Evolutionary conservation across 257 asterid genomes (phyloP).

Genomic region (Plantago elongata): DNA sequence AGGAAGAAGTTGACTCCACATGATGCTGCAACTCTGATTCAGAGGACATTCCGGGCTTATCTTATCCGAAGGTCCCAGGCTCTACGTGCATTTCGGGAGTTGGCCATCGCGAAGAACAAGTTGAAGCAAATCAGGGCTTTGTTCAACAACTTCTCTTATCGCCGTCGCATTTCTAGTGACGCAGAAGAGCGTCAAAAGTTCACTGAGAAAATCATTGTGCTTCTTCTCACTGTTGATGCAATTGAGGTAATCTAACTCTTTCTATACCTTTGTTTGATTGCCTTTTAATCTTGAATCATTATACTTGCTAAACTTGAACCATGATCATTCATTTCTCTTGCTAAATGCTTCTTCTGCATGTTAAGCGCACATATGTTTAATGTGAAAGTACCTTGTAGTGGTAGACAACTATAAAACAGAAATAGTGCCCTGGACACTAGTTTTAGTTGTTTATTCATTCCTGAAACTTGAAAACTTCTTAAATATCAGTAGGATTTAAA

Average conservation of each 20-base stretch:
- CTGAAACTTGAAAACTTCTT: too few species aligned
- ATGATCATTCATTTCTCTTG: background rate
- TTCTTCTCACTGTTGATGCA: conserved; percentile 92
- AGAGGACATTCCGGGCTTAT: conserved; percentile 68
- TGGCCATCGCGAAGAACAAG: conserved; percentile 86
- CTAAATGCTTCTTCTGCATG: background rate
- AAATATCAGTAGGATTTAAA: too few species aligned
- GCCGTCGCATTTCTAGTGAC: conserved; percentile 57
- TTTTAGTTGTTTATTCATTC: too few species aligned
- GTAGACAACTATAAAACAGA: too few species aligned
- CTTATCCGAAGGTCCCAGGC: conserved; percentile 77
- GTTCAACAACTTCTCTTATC: conserved; percentile 89
- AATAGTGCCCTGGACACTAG: too few species aligned
- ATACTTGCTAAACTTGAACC: background rate
- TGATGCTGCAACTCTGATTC: conserved; percentile 74
- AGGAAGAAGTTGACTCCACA: conserved; percentile 58
- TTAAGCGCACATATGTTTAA: too few species aligned
- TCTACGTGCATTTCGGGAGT: conserved; percentile 76
- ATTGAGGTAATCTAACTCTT: conserved; percentile 52
- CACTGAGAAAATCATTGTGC: conserved; percentile 81
- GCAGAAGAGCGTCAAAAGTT: conserved; percentile 88
- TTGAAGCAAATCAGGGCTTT: conserved; percentile 80
- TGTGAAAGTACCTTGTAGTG: too few species aligned
- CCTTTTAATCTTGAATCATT: background rate
- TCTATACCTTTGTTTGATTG: background rate